Base-by-base conservation (phyloP, 306 rosid species). In the Styphnolobium japonicum region DNA sequence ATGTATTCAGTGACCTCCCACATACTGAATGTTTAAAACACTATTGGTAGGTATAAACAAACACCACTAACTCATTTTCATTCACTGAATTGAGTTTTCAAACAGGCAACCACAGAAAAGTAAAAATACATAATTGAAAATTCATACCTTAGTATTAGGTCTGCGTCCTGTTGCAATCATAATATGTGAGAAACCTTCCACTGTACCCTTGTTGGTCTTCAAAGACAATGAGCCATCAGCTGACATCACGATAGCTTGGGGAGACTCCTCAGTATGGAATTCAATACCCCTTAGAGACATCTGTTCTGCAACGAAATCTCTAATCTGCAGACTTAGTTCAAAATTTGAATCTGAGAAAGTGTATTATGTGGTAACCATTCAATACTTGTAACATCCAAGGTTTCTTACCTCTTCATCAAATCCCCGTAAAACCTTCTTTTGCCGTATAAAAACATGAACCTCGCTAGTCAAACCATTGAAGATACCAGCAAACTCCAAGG, bases 161-260 rank as follows among this genome's bases (percentile, higher is more conserved):
- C 79, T 81, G 48, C 99, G 99, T 37, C 99, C 99, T 18, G 99
- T 95, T 15, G 99, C 99, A 84, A 95, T 93, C 98, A 95, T 93
- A 56, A 95, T 71, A 70, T 93, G 98, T 25, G 99, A 93, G 84
- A 93, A 93, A 40, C 99, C 99, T 33, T 89, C 97, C 70, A 71
- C 58, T 12, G 94, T 90, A 65, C 93, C 99, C 81, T 86, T 95
- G 82, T 74, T 96, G 65, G 99, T 93, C 90, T 96, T 96, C 82
- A 96, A 76, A 80, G 99, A 86, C 66, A 96, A 87, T 5, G 92
- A 87, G 58, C 98, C 98, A 74, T 93, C 97, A 73, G 92, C 80
- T 67, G 90, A 84, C 86, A 90, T 96, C 37, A 80, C 22, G 46
- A 96, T 85, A 63, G 96, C 97, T 75, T 88, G 93, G 55, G 98